Evolutionary conservation across 768 basidiomycete genomes (phyloP).

Genomic region (Amanita exitialis): DNA sequence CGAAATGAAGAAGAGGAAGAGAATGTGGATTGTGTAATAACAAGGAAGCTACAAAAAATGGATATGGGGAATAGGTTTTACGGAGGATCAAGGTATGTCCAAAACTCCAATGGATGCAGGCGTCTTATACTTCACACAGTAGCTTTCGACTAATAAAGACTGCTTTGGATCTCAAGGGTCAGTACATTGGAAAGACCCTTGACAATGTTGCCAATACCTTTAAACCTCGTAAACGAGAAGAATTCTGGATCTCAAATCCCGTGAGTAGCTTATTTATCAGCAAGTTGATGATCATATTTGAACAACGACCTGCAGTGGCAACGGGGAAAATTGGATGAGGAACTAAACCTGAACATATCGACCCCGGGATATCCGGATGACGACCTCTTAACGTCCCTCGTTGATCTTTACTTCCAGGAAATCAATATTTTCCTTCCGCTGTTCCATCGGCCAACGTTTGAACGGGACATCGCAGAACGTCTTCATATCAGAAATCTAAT

Average conservation of each 20-base stretch:
- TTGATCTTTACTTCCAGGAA: constrained; percentile 55
- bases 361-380: constrained; percentile 37
- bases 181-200: constrained; percentile 24
- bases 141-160: constrained; percentile 41
- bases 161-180: constrained; percentile 47
- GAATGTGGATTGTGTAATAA: constrained; percentile 14
- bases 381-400: constrained; percentile 42
- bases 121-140: constrained; percentile 18
- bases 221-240: constrained; percentile 22
- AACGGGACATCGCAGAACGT: constrained; percentile 34
- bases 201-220: not conserved
- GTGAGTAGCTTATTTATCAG: constrained; percentile 19
- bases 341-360: constrained; percentile 14
- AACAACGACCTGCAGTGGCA: constrained; percentile 21
- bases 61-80: constrained; percentile 34
- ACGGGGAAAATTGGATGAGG: constrained; percentile 11
- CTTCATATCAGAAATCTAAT: constrained; percentile 37
- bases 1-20: constrained; percentile 19
- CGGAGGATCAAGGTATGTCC: constrained; percentile 32
- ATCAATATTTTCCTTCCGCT: constrained; percentile 51
- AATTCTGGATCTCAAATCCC: constrained; percentile 40
- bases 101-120: not conserved
- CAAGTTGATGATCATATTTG: not conserved
- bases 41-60: constrained; percentile 25
- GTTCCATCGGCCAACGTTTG: constrained; percentile 66